Evolutionary conservation across 495 filamentous ascomycete genomes (phyloP).

Genomic region (Diplogelasinospora grovesii): DNA sequence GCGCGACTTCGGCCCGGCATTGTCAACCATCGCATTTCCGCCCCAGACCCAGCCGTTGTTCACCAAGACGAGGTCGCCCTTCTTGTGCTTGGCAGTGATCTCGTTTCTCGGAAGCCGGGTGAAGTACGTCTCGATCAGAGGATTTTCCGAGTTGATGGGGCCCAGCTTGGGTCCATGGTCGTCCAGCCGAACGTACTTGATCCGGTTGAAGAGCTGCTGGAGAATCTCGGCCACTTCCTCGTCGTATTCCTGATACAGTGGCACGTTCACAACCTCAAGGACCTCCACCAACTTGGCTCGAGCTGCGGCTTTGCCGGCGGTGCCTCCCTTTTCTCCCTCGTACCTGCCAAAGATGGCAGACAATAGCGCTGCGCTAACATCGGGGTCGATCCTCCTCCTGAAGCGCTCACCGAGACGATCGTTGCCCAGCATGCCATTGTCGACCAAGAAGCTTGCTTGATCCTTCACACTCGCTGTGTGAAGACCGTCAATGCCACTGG

Average conservation of each 20-base stretch:
- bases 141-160: constrained; percentile 63
- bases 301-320: constrained; percentile 38
- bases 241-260: constrained; percentile 88
- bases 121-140: constrained; percentile 94
- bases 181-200: constrained; percentile 87
- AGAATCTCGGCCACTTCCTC: constrained; percentile 72
- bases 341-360: constrained; percentile 63
- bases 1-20: constrained; percentile 80
- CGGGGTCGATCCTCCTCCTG: constrained; percentile 59
- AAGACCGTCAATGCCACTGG: constrained; percentile 40
- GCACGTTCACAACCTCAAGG: constrained; percentile 78
- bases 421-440: constrained; percentile 58
- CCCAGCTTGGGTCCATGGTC: constrained; percentile 86
- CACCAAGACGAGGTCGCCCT: constrained; percentile 71
- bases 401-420: constrained; percentile 75
- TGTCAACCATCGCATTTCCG: constrained; percentile 86
- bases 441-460: constrained; percentile 44
- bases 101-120: constrained; percentile 80
- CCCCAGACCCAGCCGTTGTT: constrained; percentile 99
- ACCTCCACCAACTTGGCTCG: constrained; percentile 51
- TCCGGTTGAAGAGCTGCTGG: constrained; percentile 85
- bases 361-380: constrained; percentile 61
- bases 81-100: constrained; percentile 66
- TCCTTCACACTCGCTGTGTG: constrained; percentile 33
- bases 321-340: constrained; percentile 39